Conservation (phyloP, 768 basidiomycete species). For the Kwoniella bestiolae region DNA sequence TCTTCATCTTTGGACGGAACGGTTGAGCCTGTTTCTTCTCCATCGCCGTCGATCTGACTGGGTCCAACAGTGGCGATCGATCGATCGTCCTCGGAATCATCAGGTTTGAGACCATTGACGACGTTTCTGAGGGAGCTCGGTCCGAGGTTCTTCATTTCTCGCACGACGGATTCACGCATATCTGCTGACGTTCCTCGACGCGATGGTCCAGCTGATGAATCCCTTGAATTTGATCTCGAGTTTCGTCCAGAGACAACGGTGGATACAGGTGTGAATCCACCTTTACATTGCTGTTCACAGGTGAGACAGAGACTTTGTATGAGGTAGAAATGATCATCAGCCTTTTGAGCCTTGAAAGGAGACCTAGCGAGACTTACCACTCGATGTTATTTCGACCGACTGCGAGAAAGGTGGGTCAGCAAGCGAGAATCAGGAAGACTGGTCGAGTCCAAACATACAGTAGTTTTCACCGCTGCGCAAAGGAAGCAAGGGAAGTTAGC, state of each 20-base stretch:
- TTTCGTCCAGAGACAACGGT: conserved; percentile 4
- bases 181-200: conserved; percentile 1
- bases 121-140: conserved; percentile 20
- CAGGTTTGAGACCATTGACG: conserved; percentile 5
- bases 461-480: conserved; percentile 42
- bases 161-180: conserved; percentile 5
- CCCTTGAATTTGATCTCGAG: conserved; percentile 11
- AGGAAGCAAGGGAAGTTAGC: not conserved
- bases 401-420: conserved; percentile 3
- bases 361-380: conserved; percentile 34
- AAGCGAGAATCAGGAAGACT: not conserved
- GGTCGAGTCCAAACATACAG: conserved; percentile 23
- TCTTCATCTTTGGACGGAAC: conserved; percentile 5
- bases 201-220: conserved; percentile 25
- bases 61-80: not conserved
- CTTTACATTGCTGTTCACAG: conserved; percentile 38
- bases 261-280: conserved; percentile 43
- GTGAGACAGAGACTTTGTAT: conserved; percentile 45
- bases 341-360: not conserved
- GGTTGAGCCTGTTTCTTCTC: conserved; percentile 5
- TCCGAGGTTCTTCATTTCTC: conserved; percentile 7
- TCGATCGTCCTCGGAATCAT: conserved; percentile 5
- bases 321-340: conserved; percentile 5
- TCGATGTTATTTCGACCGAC: conserved; percentile 50
- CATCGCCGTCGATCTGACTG: not conserved